Evolutionary conservation across 75 land plant genomes (phyloP).

Genomic region (Azolla pinnata): DNA sequence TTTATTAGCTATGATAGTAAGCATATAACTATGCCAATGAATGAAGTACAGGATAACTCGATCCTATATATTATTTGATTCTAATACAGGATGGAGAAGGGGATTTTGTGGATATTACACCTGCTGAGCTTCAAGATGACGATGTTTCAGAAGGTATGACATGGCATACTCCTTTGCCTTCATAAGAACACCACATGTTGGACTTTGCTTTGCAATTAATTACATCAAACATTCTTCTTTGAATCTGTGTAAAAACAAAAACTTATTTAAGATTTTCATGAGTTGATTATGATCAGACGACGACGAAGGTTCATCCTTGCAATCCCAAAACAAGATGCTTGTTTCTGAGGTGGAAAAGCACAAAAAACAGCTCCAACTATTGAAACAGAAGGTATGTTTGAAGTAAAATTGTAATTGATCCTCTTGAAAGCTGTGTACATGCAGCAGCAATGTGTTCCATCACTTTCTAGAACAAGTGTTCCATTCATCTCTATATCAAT

Average conservation of each 20-base stretch:
- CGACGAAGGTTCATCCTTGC: slow-evolving; percentile 15
- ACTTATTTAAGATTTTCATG: no score
- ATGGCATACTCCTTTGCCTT: no score
- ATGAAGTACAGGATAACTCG: no score
- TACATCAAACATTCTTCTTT: no score
- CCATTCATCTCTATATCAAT: background rate
- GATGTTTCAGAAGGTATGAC: slow-evolving; percentile 11
- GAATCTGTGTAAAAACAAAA: no score
- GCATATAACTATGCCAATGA: no score
- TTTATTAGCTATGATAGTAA: no score
- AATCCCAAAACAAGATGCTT: slow-evolving; percentile 17
- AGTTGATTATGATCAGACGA: background rate
- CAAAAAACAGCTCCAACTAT: slow-evolving; percentile 23
- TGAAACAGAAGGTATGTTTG: slow-evolving; percentile 31
- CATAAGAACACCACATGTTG: no score
- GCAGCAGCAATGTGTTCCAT: background rate
- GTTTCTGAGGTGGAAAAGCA: slow-evolving; percentile 27
- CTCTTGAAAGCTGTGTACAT: no score
- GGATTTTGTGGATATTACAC: slow-evolving; percentile 18
- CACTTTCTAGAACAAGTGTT: background rate
- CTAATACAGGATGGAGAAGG: slow-evolving; percentile 9
- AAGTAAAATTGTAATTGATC: no score
- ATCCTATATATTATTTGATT: background rate
- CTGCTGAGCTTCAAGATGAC: slow-evolving; percentile 8
- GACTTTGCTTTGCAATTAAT: no score